phyloP scores from a whole-genome alignment of 1,284 basidiomycete genomes.

The Microbotryum lychnidis-dioicae region DNA sequence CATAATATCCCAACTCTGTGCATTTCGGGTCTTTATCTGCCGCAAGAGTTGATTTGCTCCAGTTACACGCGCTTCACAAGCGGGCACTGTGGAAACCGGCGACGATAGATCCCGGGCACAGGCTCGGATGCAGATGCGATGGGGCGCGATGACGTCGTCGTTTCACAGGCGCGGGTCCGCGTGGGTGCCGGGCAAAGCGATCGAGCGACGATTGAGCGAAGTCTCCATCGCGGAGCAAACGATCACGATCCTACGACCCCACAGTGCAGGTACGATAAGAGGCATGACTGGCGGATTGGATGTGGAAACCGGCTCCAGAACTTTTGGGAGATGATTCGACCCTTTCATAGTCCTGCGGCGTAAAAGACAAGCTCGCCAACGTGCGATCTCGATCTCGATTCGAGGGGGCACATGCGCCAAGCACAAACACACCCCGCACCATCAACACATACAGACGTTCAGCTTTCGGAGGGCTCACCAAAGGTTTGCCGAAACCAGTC shows the following conservation, averaged over 20 bases:
- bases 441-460: not conserved
- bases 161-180: conserved; percentile 1
- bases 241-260: no score
- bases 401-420: no score
- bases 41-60: conserved; percentile 43
- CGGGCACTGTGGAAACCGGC: no score
- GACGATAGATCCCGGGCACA: no score
- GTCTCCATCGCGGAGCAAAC: no score
- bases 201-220: no score
- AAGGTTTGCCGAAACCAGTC: conserved; percentile 15
- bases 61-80: conserved; percentile 58
- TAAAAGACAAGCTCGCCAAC: not conserved
- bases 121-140: no score
- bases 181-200: conserved; percentile 25
- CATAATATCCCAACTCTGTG: not conserved
- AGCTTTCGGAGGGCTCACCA: conserved; percentile 2
- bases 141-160: conserved; percentile 43
- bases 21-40: conserved; percentile 14
- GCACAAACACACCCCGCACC: not conserved
- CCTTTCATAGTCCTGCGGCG: not conserved
- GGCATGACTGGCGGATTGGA: no score
- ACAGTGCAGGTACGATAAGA: no score
- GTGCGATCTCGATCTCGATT: not conserved
- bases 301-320: not conserved
- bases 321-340: conserved; percentile 12